Percentiles rank a stretch among this genome's conserved stretches.
These are phyloP conservation scores for Ustilago sp. DNA, from an alignment of 1,284 basidiomycete species.

Conservation along the genomic window DNA sequence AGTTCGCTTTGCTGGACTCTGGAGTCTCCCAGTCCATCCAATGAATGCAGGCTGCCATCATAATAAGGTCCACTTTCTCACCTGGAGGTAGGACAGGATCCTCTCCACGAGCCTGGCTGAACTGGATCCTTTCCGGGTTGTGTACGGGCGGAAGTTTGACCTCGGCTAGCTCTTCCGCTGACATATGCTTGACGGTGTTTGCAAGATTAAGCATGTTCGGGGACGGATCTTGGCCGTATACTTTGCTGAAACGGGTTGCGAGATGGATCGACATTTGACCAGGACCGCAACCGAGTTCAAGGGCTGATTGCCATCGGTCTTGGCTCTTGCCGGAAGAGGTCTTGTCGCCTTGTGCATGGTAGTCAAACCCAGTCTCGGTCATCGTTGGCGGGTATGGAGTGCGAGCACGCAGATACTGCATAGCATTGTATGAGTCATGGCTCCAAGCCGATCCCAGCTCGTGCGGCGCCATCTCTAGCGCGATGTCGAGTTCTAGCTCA, in stretches of 20 bases:
- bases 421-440: constrained; percentile 42
- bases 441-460: constrained; percentile 44
- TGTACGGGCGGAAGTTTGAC: constrained; percentile 28
- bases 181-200: constrained; percentile 47
- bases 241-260: constrained; percentile 38
- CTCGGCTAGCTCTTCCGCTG: constrained; percentile 33
- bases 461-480: constrained; percentile 44
- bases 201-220: constrained; percentile 51
- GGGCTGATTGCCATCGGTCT: constrained; percentile 35
- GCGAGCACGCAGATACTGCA: constrained; percentile 42
- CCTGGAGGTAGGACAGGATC: constrained; percentile 36
- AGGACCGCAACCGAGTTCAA: constrained; percentile 50
- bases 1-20: constrained; percentile 22
- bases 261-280: constrained; percentile 51
- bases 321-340: not conserved
- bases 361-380: constrained; percentile 39
- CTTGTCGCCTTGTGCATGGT: constrained; percentile 29
- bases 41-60: constrained; percentile 49
- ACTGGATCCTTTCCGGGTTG: constrained; percentile 38
- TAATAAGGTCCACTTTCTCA: constrained; percentile 47
- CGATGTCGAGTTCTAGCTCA: constrained; percentile 46
- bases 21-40: constrained; percentile 49
- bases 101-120: constrained; percentile 31
- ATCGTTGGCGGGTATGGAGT: constrained; percentile 50
- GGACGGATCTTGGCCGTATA: constrained; percentile 42